Evolutionary conservation across 2,329 filamentous ascomycete genomes (phyloP).

Genomic region (Pestalotiopsis sp.): DNA sequence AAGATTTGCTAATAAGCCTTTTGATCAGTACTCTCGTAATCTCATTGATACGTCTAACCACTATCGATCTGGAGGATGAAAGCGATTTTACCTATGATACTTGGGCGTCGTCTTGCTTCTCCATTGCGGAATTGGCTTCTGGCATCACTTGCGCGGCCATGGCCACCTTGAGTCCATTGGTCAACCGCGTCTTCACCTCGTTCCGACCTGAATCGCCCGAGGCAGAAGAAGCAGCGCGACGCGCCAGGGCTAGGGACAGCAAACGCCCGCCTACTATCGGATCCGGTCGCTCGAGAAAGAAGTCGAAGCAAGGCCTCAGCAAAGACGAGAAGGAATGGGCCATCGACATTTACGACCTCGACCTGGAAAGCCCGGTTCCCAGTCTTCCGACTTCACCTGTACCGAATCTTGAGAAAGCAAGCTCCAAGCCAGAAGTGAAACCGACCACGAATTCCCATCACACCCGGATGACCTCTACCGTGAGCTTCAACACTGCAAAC

Average conservation of each 20-base stretch:
- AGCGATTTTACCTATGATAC: slow-evolving; percentile 15
- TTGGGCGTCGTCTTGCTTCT: slow-evolving; percentile 15
- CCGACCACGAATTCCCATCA: not conserved
- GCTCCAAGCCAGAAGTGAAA: not conserved
- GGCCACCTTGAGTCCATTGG: slow-evolving; percentile 15
- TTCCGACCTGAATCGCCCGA: not conserved
- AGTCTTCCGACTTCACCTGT: not conserved
- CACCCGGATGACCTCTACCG: not conserved
- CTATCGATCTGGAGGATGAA: slow-evolving; percentile 2
- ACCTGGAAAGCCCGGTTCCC: not conserved
- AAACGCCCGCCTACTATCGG: not conserved
- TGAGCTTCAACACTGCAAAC: not conserved
- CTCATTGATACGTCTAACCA: slow-evolving; percentile 17
- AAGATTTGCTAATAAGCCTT: not conserved
- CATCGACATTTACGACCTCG: not conserved
- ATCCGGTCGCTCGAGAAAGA: not conserved
- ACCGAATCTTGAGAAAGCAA: not conserved
- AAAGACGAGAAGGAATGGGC: not conserved
- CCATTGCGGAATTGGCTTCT: slow-evolving; percentile 16
- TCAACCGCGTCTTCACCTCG: slow-evolving; percentile 10
- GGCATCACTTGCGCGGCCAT: slow-evolving; percentile 16
- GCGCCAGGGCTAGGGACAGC: not conserved
- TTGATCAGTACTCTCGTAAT: slow-evolving; percentile 12
- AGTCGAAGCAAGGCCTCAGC: not conserved
- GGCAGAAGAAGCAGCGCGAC: not conserved